phyloP scores from a whole-genome alignment of 805 yeast genomes.

The Yamadazyma phyllophila region DNA sequence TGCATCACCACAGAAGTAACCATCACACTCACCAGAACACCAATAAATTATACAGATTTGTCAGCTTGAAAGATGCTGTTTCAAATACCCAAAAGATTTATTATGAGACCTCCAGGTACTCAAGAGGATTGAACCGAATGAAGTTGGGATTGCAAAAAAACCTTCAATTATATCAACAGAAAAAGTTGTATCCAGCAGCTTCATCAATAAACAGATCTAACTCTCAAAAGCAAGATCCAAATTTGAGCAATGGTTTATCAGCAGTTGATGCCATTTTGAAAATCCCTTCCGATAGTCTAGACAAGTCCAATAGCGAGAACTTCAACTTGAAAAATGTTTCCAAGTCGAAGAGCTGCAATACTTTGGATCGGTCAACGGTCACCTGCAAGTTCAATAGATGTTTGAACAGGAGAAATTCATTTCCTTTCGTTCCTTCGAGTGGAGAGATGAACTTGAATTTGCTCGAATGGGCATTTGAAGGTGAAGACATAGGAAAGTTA shows the following conservation, averaged over 20 bases:
- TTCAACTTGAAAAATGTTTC: constrained; percentile 1
- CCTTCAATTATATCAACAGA: constrained; percentile 4
- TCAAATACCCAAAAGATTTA: constrained; percentile 16
- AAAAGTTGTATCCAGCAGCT: constrained; percentile 1
- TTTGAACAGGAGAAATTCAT: constrained; percentile 37
- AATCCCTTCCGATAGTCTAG: constrained; percentile 13
- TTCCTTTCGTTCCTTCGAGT: constrained; percentile 18
- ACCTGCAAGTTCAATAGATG: constrained; percentile 1
- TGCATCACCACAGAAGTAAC: not conserved
- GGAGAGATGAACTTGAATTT: constrained; percentile 14
- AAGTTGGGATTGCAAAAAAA: constrained; percentile 23
- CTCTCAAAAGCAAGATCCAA: constrained; percentile 3
- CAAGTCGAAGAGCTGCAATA: not conserved
- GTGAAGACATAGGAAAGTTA: not conserved
- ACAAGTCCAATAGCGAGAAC: not conserved
- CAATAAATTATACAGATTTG: constrained; percentile 23
- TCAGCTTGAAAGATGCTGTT: constrained; percentile 32
- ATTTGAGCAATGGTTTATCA: constrained; percentile 9
- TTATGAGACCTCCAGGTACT: constrained; percentile 24
- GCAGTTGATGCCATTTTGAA: constrained; percentile 21
- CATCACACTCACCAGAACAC: constrained; percentile 5
- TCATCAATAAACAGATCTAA: not conserved
- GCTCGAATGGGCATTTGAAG: constrained; percentile 12
- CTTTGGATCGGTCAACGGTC: not conserved
- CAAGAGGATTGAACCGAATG: constrained; percentile 36